Conservation (phyloP, 495 filamentous ascomycete genomes). For the Penicillium alfredii region DNA sequence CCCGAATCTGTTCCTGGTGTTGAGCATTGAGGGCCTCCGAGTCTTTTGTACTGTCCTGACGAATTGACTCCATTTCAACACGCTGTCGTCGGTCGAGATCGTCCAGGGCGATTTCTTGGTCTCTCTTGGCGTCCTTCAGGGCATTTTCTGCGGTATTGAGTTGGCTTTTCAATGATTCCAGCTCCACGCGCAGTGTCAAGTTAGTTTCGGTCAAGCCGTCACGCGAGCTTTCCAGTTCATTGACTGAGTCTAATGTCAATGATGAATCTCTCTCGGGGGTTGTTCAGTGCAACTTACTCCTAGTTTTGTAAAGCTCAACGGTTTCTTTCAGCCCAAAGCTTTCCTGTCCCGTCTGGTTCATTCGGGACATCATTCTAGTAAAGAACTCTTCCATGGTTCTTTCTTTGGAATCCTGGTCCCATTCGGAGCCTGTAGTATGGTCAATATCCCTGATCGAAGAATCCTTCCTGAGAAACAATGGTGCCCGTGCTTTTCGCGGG, state of each 20-base stretch:
- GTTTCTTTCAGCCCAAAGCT: constrained; percentile 61
- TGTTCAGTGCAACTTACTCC: constrained; percentile 49
- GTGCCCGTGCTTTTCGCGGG: constrained; percentile 19
- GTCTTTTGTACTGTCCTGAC: constrained; percentile 37
- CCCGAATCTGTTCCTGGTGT: constrained; percentile 46
- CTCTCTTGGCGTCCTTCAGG: constrained; percentile 46
- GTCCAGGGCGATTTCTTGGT: constrained; percentile 53
- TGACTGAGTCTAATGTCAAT: constrained; percentile 42
- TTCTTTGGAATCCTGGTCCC: constrained; percentile 64
- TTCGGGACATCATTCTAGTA: constrained; percentile 51
- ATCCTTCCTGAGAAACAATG: constrained; percentile 61
- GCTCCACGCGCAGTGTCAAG: constrained; percentile 48
- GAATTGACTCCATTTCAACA: constrained; percentile 39
- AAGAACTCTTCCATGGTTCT: constrained; percentile 61
- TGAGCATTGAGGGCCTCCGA: constrained; percentile 32
- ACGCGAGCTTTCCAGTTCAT: constrained; percentile 57
- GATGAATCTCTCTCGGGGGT: constrained; percentile 2
- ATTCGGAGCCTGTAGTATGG: constrained; percentile 49
- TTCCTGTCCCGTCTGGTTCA: constrained; percentile 56
- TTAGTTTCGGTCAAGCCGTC: constrained; percentile 53
- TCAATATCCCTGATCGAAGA: constrained; percentile 54
- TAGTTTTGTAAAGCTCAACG: constrained; percentile 61
- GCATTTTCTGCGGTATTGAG: constrained; percentile 36
- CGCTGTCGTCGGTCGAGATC: constrained; percentile 47
- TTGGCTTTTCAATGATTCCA: constrained; percentile 51